These are phyloP conservation scores for Cordyceps tenuipes DNA, from an alignment of 2,329 filamentous ascomycete species.

Conservation along the genomic window DNA sequence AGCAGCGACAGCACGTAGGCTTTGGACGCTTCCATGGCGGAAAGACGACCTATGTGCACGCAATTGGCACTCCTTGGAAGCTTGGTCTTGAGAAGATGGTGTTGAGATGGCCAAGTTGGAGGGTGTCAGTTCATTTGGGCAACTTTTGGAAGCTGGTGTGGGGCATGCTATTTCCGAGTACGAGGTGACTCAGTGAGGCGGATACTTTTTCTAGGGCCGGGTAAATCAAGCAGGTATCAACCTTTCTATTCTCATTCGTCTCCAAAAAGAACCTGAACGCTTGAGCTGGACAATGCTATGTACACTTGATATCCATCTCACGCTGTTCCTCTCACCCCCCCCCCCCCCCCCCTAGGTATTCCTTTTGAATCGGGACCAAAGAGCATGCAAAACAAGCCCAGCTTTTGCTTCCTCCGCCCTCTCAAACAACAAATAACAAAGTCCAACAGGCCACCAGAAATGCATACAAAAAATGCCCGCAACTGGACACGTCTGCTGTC, in stretches of 20 bases:
- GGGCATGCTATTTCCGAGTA: background rate
- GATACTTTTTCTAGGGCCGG: too few species aligned
- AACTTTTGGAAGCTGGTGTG: slow-evolving; percentile 8
- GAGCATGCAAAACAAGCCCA: background rate
- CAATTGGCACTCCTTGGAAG: background rate
- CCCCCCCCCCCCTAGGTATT: background rate
- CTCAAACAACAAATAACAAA: background rate
- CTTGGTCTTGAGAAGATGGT: background rate
- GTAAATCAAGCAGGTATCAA: too few species aligned
- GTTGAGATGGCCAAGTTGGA: background rate
- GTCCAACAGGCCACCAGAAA: background rate
- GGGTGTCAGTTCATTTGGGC: background rate
- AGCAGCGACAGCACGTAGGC: slow-evolving; percentile 1
- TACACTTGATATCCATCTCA: slow-evolving; percentile 10
- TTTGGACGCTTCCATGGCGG: slow-evolving; percentile 9
- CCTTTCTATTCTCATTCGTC: slow-evolving; percentile 1
- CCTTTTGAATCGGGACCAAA: background rate
- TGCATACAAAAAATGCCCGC: background rate
- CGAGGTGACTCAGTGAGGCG: too few species aligned
- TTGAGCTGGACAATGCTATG: slow-evolving; percentile 7
- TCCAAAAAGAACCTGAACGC: slow-evolving; percentile 1
- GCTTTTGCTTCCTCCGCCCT: background rate
- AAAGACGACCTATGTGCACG: background rate
- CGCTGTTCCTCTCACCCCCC: background rate
- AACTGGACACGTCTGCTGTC: background rate